These are phyloP conservation scores for Thermoascus crustaceus DNA, from an alignment of 2,329 filamentous ascomycete genomes.

Conservation along the genomic window DNA sequence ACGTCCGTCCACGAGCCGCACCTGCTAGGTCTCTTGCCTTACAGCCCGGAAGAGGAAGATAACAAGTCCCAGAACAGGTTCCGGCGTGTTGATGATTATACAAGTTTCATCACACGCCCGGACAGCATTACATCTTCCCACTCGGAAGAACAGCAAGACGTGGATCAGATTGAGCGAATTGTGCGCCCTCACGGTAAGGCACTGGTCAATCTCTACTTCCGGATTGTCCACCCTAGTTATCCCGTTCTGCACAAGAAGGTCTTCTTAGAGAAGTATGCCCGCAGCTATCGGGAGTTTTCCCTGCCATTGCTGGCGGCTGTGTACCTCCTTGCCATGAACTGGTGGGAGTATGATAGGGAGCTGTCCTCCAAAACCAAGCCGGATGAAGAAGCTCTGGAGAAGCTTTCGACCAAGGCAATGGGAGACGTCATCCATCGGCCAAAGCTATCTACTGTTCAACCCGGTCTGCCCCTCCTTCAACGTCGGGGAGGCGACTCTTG, in stretches of 20 bases:
- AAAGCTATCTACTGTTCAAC: constrained; percentile 50
- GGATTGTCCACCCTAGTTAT: constrained; percentile 69
- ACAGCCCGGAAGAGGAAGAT: no score
- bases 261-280: constrained; percentile 69
- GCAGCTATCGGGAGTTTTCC: constrained; percentile 64
- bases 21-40: no score
- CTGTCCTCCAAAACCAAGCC: constrained; percentile 15
- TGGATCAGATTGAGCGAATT: constrained; percentile 68
- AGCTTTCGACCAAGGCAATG: constrained; percentile 38
- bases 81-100: no score
- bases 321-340: constrained; percentile 68
- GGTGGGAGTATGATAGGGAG: constrained; percentile 59
- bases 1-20: no score
- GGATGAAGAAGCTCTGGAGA: constrained; percentile 22
- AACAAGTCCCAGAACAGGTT: no score
- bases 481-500: no score
- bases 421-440: constrained; percentile 43
- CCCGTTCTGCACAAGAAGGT: constrained; percentile 75
- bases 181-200: constrained; percentile 69
- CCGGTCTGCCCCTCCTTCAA: constrained; percentile 48
- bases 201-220: constrained; percentile 74
- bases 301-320: constrained; percentile 70
- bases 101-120: no score
- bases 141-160: no score
- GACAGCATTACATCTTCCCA: no score